Conservation (phyloP, 2,329 filamentous ascomycete species). For the Penicillium sp. region DNA sequence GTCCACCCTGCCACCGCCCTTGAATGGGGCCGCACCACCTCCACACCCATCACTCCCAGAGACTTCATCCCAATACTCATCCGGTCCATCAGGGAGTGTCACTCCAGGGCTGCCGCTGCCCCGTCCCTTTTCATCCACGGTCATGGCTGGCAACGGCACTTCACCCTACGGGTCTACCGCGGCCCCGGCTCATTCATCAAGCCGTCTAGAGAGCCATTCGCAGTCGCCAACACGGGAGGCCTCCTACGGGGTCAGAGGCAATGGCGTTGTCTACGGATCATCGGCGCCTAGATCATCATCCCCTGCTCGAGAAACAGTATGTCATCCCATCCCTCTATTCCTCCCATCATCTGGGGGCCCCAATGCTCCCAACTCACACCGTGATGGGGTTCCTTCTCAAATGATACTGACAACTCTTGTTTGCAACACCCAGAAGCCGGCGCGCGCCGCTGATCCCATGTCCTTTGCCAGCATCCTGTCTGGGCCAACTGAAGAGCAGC, state of each 20-base stretch:
- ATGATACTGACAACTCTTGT: background rate
- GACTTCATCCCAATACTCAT: conserved; percentile 30
- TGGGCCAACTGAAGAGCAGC: conserved; percentile 59
- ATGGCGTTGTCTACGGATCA: conserved; percentile 27
- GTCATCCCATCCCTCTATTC: conserved; percentile 8
- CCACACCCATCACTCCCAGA: conserved; percentile 28
- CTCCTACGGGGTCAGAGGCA: conserved; percentile 26
- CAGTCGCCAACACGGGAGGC: conserved; percentile 40
- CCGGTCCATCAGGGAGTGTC: conserved; percentile 26
- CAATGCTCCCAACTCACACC: too few species aligned
- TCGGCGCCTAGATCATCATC: conserved; percentile 30
- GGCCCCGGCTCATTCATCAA: conserved; percentile 39
- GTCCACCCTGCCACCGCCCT: conserved; percentile 33
- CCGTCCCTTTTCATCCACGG: conserved; percentile 31
- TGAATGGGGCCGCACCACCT: conserved; percentile 33
- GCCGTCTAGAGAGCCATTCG: conserved; percentile 32
- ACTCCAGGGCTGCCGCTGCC: conserved; percentile 30
- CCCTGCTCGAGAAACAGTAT: conserved; percentile 38
- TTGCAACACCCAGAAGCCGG: conserved; percentile 53
- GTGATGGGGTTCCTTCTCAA: too few species aligned
- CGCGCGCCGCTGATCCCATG: conserved; percentile 79
- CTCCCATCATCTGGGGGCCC: too few species aligned
- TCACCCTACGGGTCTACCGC: conserved; percentile 34
- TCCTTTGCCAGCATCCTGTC: conserved; percentile 93
- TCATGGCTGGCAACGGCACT: conserved; percentile 32